A percentile compares a stretch with the other conserved stretches of the same genome.
Conservation (phyloP, 352 stramenopile species). For the Elongisporangium anandrum region DNA sequence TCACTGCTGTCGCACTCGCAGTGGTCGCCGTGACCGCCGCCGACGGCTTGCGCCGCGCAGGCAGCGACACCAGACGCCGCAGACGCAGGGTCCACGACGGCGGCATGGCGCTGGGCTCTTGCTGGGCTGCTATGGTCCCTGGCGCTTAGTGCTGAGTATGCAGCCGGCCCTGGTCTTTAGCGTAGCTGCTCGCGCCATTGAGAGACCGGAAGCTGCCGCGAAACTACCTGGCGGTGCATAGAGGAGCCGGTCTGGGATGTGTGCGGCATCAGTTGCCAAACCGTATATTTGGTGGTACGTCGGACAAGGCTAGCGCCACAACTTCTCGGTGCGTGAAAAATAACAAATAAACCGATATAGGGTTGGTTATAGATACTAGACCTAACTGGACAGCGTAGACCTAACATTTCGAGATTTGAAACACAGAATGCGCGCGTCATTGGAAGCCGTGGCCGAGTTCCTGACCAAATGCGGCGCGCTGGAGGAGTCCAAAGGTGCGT, state of each 20-base stretch:
- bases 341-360: not conserved
- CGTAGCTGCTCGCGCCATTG: not conserved
- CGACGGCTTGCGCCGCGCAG: not conserved
- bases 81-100: not conserved
- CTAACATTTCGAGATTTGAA: not conserved
- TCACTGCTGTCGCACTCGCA: conserved; percentile 11
- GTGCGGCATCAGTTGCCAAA: not conserved
- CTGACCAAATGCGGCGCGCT: conserved; percentile 39
- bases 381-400: not conserved
- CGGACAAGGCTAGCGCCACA: not conserved
- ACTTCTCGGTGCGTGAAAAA: not conserved
- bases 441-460: conserved; percentile 54
- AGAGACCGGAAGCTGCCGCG: not conserved
- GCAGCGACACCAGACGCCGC: not conserved
- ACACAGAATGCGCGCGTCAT: conserved; percentile 24
- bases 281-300: not conserved
- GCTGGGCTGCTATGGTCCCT: not conserved
- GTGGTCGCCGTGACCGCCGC: not conserved
- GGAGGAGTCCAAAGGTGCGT: conserved; percentile 31
- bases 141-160: not conserved
- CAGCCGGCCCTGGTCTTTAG: not conserved
- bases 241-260: not conserved
- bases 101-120: not conserved
- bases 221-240: not conserved
- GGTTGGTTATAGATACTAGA: not conserved